These are phyloP conservation scores for Tricholoma flavovirens DNA, from an alignment of 768 basidiomycete species.

Conservation along the genomic window DNA sequence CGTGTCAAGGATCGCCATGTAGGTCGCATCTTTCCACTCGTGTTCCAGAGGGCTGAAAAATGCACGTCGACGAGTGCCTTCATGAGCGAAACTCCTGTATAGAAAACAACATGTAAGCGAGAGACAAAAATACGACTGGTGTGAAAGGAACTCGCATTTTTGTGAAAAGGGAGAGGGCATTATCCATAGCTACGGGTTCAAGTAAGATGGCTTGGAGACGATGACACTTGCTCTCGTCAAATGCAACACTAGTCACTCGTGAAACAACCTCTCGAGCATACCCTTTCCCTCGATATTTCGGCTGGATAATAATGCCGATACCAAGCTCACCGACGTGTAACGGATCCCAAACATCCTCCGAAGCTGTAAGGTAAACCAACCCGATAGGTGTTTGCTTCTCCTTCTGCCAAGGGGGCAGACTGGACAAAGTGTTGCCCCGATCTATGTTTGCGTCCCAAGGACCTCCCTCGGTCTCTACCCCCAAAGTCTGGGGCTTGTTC, in stretches of 20 bases:
- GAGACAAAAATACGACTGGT: neutral
- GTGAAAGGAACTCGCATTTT: constrained; percentile 23
- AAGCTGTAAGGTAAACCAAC: constrained; percentile 34
- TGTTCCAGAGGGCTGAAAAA: constrained; percentile 38
- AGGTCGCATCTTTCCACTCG: constrained; percentile 56
- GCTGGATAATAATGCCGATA: constrained; percentile 48
- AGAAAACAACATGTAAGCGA: constrained; percentile 2
- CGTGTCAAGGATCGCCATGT: constrained; percentile 55
- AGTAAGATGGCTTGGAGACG: constrained; percentile 50
- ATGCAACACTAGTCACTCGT: constrained; percentile 41
- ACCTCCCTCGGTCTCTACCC: neutral
- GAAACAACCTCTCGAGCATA: constrained; percentile 42
- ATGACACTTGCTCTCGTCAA: constrained; percentile 38
- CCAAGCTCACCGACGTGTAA: constrained; percentile 40
- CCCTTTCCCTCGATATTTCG: constrained; percentile 32
- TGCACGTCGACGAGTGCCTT: constrained; percentile 55
- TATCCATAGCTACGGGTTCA: constrained; percentile 37
- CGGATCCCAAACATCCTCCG: constrained; percentile 25
- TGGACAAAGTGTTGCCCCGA: neutral
- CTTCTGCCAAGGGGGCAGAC: neutral
- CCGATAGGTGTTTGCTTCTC: constrained; percentile 25
- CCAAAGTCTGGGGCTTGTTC: neutral
- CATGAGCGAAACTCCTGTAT: constrained; percentile 51
- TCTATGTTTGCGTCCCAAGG: neutral
- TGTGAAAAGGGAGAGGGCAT: constrained; percentile 43